Conservation (phyloP, 306 rosid species). For the Trichosanthes cucumerina region DNA sequence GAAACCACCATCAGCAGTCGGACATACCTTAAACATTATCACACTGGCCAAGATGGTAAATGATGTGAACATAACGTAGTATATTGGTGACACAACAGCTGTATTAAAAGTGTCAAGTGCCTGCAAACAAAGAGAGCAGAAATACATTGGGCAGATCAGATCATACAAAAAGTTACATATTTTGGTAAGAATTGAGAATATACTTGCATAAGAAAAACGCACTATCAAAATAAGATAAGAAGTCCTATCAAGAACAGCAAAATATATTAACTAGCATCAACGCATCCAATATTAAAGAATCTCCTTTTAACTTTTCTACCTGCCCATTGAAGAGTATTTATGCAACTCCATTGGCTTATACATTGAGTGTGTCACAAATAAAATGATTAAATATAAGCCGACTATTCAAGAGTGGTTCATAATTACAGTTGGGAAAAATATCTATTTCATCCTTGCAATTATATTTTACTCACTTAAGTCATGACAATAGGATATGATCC, state of each 20-base stretch:
- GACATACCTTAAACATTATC: constrained; percentile 91
- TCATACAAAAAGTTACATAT: background rate
- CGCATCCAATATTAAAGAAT: background rate
- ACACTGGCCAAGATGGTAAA: constrained; percentile 93
- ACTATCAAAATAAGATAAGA: background rate
- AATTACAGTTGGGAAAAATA: too few relatives aligned
- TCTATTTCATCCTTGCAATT: too few relatives aligned
- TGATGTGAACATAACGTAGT: constrained; percentile 96
- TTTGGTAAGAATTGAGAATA: background rate
- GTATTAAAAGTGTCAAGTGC: constrained; percentile 98
- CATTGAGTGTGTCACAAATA: too few relatives aligned
- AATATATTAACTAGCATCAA: background rate
- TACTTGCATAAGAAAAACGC: background rate
- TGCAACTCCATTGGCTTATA: too few relatives aligned
- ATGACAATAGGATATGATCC: too few relatives aligned
- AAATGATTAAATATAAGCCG: too few relatives aligned
- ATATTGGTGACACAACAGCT: constrained; percentile 99
- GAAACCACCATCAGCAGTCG: constrained; percentile 1
- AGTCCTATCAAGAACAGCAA: background rate
- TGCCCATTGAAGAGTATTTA: too few relatives aligned
- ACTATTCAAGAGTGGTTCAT: too few relatives aligned
- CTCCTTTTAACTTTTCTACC: too few relatives aligned
- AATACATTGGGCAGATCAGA: constrained; percentile 10
- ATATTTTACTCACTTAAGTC: too few relatives aligned
- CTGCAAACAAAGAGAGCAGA: constrained; percentile 35